Percentiles rank a stretch among this genome's conserved stretches.
These are phyloP conservation scores for Citeromyces hawaiiensis DNA, from an alignment of 1,139 yeast species.

Conservation along the genomic window DNA sequence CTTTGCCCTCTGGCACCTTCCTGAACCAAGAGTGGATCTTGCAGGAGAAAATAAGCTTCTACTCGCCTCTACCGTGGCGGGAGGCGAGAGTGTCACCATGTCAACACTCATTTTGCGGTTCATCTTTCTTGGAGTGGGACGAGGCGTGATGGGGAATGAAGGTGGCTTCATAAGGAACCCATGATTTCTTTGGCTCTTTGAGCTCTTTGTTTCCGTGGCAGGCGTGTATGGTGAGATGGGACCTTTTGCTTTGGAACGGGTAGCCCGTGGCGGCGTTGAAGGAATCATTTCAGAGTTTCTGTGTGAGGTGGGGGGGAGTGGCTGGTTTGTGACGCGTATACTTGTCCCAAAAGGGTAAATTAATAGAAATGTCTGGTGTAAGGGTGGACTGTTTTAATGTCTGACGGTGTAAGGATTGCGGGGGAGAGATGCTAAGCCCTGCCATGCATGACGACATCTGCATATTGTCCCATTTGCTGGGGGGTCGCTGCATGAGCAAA, in stretches of 20 bases:
- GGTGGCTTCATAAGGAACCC: neutral
- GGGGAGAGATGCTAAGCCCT: no score
- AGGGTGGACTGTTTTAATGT: neutral
- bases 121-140: constrained; percentile 3
- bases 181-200: neutral
- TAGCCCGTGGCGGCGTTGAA: neutral
- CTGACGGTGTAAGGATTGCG: no score
- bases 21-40: constrained; percentile 1
- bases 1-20: neutral
- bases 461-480: no score
- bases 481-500: no score
- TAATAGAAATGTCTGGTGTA: neutral
- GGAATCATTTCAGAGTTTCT: neutral
- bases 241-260: neutral
- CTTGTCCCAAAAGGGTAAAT: neutral
- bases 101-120: neutral
- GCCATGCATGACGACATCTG: no score
- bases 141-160: constrained; percentile 2
- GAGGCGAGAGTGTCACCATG: neutral
- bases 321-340: constrained; percentile 1
- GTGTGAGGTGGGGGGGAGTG: no score
- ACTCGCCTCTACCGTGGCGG: neutral
- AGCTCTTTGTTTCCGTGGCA: neutral
- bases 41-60: neutral
- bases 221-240: neutral